Conservation (phyloP, 768 basidiomycete genomes). For the Infundibulicybe gibba region DNA sequence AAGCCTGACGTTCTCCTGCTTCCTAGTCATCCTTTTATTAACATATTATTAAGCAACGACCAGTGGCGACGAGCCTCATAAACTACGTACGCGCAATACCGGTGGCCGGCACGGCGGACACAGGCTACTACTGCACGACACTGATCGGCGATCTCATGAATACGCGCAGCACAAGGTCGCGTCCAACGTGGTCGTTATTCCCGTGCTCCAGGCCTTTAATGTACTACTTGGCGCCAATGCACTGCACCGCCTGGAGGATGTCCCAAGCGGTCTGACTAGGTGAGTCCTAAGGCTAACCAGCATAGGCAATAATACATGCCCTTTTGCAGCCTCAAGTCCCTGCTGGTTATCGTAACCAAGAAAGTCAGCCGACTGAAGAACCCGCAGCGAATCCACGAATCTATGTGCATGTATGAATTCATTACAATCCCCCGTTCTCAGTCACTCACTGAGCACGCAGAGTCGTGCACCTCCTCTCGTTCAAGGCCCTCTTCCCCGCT, state of each 20-base stretch:
- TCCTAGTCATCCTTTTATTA: too few relatives aligned
- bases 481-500: conserved; percentile 40
- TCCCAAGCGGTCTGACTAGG: conserved; percentile 47
- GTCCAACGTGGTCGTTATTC: conserved; percentile 76
- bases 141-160: conserved; percentile 57
- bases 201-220: conserved; percentile 73
- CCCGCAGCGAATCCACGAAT: conserved; percentile 73
- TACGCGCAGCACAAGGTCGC: conserved; percentile 50
- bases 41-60: conserved; percentile 59
- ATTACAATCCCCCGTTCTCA: conserved; percentile 3
- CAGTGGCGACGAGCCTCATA: conserved; percentile 58
- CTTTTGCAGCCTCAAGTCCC: conserved; percentile 41
- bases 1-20: conserved; percentile 21
- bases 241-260: conserved; percentile 44
- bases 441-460: conserved; percentile 30
- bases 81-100: conserved; percentile 55
- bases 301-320: not conserved
- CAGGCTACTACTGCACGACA: conserved; percentile 42
- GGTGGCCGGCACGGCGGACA: conserved; percentile 18
- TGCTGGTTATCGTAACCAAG: conserved; percentile 55
- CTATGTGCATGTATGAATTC: conserved; percentile 75
- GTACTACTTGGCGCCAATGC: conserved; percentile 68
- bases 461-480: conserved; percentile 57
- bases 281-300: conserved; percentile 24
- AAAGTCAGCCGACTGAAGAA: conserved; percentile 75